These are phyloP conservation scores for Malus hybrid DNA, from an alignment of 331 rosid genomes.

Conservation along the genomic window DNA sequence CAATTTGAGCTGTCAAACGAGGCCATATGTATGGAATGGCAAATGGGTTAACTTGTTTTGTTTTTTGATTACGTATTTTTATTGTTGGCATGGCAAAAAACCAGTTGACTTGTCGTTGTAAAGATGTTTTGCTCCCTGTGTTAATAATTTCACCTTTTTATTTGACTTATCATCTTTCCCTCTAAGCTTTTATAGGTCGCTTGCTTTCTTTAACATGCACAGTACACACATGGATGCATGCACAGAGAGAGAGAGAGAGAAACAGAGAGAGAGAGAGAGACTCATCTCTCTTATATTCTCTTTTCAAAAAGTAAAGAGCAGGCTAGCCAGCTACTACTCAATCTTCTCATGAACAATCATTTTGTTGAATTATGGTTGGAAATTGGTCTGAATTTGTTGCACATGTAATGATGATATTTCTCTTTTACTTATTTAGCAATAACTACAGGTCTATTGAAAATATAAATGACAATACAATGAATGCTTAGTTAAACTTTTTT, in stretches of 20 bases:
- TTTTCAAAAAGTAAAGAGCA: neutral
- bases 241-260: no score
- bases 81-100: constrained; percentile 10
- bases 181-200: neutral
- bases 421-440: neutral
- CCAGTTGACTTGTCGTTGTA: constrained; percentile 49
- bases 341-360: neutral
- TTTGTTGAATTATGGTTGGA: neutral
- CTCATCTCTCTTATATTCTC: neutral
- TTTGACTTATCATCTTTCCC: constrained; percentile 26
- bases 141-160: constrained; percentile 33
- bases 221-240: neutral
- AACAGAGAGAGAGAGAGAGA: neutral
- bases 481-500: no score
- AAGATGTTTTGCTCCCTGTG: constrained; percentile 27
- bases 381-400: neutral
- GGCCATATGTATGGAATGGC: neutral
- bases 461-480: no score
- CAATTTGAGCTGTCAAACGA: no score
- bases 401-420: neutral
- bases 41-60: constrained; percentile 1
- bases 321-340: neutral
- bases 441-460: neutral
- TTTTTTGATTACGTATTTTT: constrained; percentile 6
- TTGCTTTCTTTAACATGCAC: neutral